A percentile compares a stretch with the other conserved stretches of the same genome.
Evolutionary conservation across 148 eudicot species (phyloP).

Genomic region (Vaccinium corymbosum): DNA sequence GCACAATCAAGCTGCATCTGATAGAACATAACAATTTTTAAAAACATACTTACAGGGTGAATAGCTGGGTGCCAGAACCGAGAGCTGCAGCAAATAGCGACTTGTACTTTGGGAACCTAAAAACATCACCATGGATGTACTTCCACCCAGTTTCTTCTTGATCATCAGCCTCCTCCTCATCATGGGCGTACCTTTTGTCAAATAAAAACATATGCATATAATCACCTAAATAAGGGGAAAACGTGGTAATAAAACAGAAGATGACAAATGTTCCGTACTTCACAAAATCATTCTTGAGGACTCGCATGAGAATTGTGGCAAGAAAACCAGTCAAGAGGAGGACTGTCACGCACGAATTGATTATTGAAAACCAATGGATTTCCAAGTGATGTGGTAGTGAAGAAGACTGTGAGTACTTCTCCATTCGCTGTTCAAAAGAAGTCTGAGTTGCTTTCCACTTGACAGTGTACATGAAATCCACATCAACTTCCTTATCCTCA

Average conservation of each 20-base stretch:
- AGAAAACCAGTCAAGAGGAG: slow-evolving; percentile 60
- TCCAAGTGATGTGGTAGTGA: slow-evolving; percentile 61
- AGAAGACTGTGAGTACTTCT: slow-evolving; percentile 56
- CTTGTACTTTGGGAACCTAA: slow-evolving; percentile 66
- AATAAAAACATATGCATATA: not conserved
- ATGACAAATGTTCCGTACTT: slow-evolving; percentile 37
- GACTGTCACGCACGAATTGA: slow-evolving; percentile 60
- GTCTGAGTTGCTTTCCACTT: slow-evolving; percentile 55
- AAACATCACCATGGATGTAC: slow-evolving; percentile 75
- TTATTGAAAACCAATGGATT: slow-evolving; percentile 68
- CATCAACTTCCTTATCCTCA: slow-evolving; percentile 58
- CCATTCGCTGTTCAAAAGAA: slow-evolving; percentile 64
- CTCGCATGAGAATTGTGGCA: slow-evolving; percentile 68
- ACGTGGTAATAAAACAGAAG: not conserved
- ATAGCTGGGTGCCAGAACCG: slow-evolving; percentile 72
- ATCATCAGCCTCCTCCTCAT: slow-evolving; percentile 71
- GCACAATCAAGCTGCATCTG: slow-evolving; percentile 6
- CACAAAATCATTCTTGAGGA: slow-evolving; percentile 63
- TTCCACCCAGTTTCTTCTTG: slow-evolving; percentile 88
- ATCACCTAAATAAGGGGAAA: not conserved
- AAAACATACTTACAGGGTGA: slow-evolving; percentile 49
- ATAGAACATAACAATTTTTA: not conserved
- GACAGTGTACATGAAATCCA: slow-evolving; percentile 58
- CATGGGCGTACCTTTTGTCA: slow-evolving; percentile 63
- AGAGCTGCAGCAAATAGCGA: slow-evolving; percentile 67